Evolutionary conservation across 2,329 filamentous ascomycete species (phyloP), one percentile per base, ranked within the genome.

Genomic region (Septoria petroselini): DNA sequence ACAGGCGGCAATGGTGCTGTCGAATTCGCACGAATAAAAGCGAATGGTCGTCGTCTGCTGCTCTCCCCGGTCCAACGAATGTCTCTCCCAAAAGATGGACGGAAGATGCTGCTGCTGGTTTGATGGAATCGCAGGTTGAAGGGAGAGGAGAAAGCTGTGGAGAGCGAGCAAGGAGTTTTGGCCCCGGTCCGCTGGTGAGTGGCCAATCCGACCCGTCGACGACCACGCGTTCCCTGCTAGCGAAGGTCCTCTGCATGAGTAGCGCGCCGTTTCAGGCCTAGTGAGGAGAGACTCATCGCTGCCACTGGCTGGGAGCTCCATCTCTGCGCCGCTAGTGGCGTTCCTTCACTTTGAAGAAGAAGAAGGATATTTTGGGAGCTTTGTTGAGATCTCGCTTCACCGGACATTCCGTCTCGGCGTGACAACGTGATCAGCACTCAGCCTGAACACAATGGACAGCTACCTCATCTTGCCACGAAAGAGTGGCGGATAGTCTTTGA

Each of bases 61-160:
- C 23, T 30, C 33, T 39, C 44, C 38, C 23, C 27, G 38, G 30
- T 48, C 27, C 40, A 52, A 48, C 50, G 50, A 52, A 42, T 48
- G 50, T 48, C 27, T 7, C 29, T 19, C 27, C 30, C 27, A 48
- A 40, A 30, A 30, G 33, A 30, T 41, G 39, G 41, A 30, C 19
- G 15, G 21, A 27, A 29, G 25, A 29, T 27, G 39, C 39, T 27
- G 39, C 15, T 21, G 21, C 14, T 12, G 19, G 14, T 23, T 29
- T 21, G 21, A 29, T 12, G 19, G 14, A 27, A 41, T 14, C 25
- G 23, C 19, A n/a, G 23, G n/a, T 7, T 17, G 7, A 18, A 41
- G n/a, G 37, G 29, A 17, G 15, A 17, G 14, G 27, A 41, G 39
- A n/a, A 27, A 21, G 25, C 15, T 11, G 39, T 25, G 30, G 27